Base-by-base conservation (phyloP, 2,329 filamentous ascomycete species). In the Ploettnerulaceae sp. region DNA sequence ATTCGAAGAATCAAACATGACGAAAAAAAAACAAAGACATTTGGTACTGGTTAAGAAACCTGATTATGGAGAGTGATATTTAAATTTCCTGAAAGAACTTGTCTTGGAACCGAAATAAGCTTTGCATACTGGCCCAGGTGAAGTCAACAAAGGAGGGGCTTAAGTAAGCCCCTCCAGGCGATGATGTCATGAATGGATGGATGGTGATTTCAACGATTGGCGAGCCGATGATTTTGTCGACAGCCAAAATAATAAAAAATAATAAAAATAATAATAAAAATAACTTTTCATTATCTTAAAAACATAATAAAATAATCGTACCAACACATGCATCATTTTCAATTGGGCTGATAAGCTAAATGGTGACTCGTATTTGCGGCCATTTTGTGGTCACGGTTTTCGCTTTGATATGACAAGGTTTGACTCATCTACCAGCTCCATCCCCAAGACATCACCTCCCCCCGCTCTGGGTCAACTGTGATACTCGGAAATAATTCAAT, bases 321-420 rank as follows among this genome's bases (percentile, higher is more conserved):
- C n/a, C n/a, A n/a, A n/a, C n/a, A n/a, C n/a, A 11, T 17, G 4
- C 17, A 12, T 39, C 24, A 20, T 18, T 6, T n/a, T 29, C 25
- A 40, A 15, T 40, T 26, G 5, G 17, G 5, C 9, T 40, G 21
- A 15, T 24, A 17, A 32, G 17, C 3, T 8, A 9, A 25, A 34
- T 17, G 28, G 29, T 42, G 39, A 42, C 39, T 42, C 39, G 25
- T 28, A 34, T 33, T n/a, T 21, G 20, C 33, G 39, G 39, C 39
- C 29, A 22, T 12, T 20, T 21, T 12, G 22, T 11, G 15, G 29
- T 33, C 39, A 28, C 29, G 24, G n/a, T 38, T 38, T 28, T 4
- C 15, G 14, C 29, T 39, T 18, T 7, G 11, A 12, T 14, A 29
- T 42, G 39, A 29, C 39, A 24, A 42, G 39, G n/a, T 29, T 42